phyloP scores from a whole-genome alignment of 2,329 filamentous ascomycete species.

The Ophiostoma fasciatum region DNA sequence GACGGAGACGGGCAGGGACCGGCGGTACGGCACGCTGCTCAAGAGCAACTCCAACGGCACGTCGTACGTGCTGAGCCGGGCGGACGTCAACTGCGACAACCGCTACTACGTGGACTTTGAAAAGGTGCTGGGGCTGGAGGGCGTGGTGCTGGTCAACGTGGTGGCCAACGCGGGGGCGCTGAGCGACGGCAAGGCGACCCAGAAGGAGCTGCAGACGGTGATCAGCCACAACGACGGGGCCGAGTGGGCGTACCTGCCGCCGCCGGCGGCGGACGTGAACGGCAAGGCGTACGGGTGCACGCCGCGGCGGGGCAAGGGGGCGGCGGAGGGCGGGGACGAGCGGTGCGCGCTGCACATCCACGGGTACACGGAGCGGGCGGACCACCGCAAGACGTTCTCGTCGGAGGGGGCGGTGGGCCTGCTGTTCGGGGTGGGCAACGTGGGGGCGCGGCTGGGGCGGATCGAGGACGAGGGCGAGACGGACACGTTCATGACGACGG shows the following conservation, averaged over 20 bases:
- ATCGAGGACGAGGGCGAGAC: constrained; percentile 43
- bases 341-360: constrained; percentile 85
- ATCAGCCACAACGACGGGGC: constrained; percentile 96
- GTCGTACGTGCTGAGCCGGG: constrained; percentile 74
- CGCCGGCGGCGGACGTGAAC: constrained; percentile 57
- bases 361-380: constrained; percentile 79
- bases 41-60: constrained; percentile 99
- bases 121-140: constrained; percentile 84
- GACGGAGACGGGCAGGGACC: constrained; percentile 48
- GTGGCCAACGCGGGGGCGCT: constrained; percentile 66
- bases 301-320: constrained; percentile 6
- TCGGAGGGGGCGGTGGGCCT: constrained; percentile 78
- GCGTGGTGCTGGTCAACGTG: constrained; percentile 74
- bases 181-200: constrained; percentile 36
- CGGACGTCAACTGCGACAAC: constrained; percentile 66
- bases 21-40: constrained; percentile 71
- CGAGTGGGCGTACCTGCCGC: constrained; percentile 63
- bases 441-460: constrained; percentile 51
- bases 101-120: constrained; percentile 84
- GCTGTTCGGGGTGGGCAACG: constrained; percentile 85
- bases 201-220: constrained; percentile 74
- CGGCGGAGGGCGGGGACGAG: constrained; percentile 37
- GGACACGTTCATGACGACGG: constrained; percentile 79
- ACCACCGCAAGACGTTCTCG: constrained; percentile 74
- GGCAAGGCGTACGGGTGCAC: constrained; percentile 56